Conservation (phyloP, 2,329 filamentous ascomycete species). For the Amesomyces nigricolor region DNA sequence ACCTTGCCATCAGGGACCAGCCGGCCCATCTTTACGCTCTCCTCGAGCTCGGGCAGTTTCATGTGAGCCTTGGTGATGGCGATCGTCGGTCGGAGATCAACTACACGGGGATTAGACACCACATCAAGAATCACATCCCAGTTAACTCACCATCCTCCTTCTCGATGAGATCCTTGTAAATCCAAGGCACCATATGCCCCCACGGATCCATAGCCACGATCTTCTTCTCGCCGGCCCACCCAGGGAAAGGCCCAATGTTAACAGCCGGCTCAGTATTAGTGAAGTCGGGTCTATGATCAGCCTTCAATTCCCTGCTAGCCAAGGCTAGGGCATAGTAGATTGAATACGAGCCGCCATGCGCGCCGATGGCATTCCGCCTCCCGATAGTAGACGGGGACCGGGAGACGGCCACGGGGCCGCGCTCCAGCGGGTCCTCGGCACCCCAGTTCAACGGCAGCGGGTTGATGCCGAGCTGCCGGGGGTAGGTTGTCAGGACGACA, state of each 20-base stretch:
- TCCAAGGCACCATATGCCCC: slow-evolving; percentile 79
- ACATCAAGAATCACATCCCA: not conserved
- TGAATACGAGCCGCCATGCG: slow-evolving; percentile 78
- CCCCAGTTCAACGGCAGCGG: slow-evolving; percentile 89
- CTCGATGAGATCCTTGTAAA: slow-evolving; percentile 73
- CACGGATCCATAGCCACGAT: slow-evolving; percentile 97
- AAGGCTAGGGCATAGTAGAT: slow-evolving; percentile 93
- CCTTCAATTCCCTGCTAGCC: slow-evolving; percentile 80
- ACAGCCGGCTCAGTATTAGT: slow-evolving; percentile 84
- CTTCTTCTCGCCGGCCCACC: slow-evolving; percentile 87
- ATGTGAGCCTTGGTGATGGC: slow-evolving; percentile 90
- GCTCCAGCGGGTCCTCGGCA: slow-evolving; percentile 62
- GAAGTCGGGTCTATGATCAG: slow-evolving; percentile 68
- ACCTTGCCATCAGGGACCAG: slow-evolving; percentile 81
- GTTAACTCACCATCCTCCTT: slow-evolving; percentile 57
- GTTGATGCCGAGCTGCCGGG: slow-evolving; percentile 88
- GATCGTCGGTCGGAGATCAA: slow-evolving; percentile 86
- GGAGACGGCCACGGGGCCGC: slow-evolving; percentile 86
- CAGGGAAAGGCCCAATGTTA: slow-evolving; percentile 78
- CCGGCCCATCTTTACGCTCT: slow-evolving; percentile 74
- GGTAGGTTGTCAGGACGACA: slow-evolving; percentile 68
- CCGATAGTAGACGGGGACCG: slow-evolving; percentile 69
- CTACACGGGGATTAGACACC: slow-evolving; percentile 31
- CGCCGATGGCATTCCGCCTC: slow-evolving; percentile 64
- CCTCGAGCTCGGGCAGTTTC: slow-evolving; percentile 91